These are phyloP conservation scores for Euryodendron excelsum DNA, from an alignment of 148 eudicot genomes.

Conservation along the genomic window DNA sequence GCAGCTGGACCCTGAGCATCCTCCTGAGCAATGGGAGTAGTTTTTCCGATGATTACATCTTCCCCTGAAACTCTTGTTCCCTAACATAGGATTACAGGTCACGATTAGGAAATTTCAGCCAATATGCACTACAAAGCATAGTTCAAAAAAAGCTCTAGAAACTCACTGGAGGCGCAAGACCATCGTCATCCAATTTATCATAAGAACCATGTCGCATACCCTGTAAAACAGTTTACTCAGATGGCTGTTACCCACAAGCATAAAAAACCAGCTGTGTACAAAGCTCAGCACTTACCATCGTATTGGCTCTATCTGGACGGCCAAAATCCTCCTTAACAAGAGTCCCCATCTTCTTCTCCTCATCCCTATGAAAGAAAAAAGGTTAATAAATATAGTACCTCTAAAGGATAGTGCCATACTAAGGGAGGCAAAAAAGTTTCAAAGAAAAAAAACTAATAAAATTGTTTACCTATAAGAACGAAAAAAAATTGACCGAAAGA, in stretches of 20 bases:
- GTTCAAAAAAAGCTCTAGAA: background rate
- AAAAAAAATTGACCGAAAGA: conserved; percentile 88
- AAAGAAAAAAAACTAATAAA: background rate
- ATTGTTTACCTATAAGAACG: conserved; percentile 75
- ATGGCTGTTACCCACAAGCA: background rate
- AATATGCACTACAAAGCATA: background rate
- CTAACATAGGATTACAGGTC: conserved; percentile 26
- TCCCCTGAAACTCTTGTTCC: conserved; percentile 96
- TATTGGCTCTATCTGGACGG: conserved; percentile 88
- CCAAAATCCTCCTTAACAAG: conserved; percentile 94
- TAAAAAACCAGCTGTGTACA: background rate
- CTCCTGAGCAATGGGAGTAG: conserved; percentile 82
- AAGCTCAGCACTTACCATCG: conserved; percentile 53
- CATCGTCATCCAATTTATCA: conserved; percentile 96
- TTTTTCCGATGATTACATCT: conserved; percentile 98
- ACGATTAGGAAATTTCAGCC: background rate
- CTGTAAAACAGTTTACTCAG: conserved; percentile 28
- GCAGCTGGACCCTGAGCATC: conserved; percentile 80
- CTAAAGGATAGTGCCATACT: background rate
- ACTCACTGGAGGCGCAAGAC: conserved; percentile 98
- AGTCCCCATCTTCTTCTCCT: conserved; percentile 99
- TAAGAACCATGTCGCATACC: conserved; percentile 99
- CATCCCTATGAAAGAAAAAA: conserved; percentile 51
- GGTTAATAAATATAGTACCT: background rate
- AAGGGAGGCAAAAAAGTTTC: background rate